phyloP scores from a whole-genome alignment of 768 basidiomycete species.

The Suillus ampliporus region DNA sequence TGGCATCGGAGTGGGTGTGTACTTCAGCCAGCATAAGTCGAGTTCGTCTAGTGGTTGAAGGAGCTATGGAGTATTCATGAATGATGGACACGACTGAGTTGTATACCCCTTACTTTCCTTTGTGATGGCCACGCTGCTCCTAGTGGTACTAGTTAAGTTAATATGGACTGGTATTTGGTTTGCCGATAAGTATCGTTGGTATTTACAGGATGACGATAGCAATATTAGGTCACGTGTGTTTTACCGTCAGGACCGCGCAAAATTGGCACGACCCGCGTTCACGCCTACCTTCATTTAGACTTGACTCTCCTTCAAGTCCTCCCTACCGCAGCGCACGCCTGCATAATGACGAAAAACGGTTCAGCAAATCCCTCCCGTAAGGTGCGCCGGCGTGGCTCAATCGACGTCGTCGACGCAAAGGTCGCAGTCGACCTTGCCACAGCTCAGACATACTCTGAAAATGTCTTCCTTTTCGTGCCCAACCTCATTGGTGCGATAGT shows the following conservation, averaged over 20 bases:
- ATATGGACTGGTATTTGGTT: conserved; percentile 2
- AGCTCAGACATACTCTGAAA: conserved; percentile 87
- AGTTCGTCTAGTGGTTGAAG: conserved; percentile 11
- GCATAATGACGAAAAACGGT: conserved; percentile 22
- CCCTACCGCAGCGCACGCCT: conserved; percentile 3
- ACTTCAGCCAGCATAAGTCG: conserved; percentile 25
- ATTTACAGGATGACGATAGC: neutral
- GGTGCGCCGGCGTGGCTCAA: conserved; percentile 54
- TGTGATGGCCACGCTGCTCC: neutral
- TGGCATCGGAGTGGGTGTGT: conserved; percentile 35
- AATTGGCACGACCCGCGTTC: neutral
- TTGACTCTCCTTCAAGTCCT: neutral
- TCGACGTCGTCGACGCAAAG: conserved; percentile 82
- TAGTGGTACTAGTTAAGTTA: conserved; percentile 7
- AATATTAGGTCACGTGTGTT: conserved; percentile 7
- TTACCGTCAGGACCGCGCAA: conserved; percentile 2
- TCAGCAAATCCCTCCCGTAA: conserved; percentile 36
- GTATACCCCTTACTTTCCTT: conserved; percentile 7
- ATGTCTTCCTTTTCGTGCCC: conserved; percentile 96
- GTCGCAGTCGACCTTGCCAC: conserved; percentile 88
- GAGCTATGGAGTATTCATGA: neutral
- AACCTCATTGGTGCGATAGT: conserved; percentile 85
- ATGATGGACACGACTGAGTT: neutral
- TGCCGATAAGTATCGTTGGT: neutral
- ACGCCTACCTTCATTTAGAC: neutral